Conservation (phyloP, 1,139 yeast genomes). For the Pichia sp. region DNA sequence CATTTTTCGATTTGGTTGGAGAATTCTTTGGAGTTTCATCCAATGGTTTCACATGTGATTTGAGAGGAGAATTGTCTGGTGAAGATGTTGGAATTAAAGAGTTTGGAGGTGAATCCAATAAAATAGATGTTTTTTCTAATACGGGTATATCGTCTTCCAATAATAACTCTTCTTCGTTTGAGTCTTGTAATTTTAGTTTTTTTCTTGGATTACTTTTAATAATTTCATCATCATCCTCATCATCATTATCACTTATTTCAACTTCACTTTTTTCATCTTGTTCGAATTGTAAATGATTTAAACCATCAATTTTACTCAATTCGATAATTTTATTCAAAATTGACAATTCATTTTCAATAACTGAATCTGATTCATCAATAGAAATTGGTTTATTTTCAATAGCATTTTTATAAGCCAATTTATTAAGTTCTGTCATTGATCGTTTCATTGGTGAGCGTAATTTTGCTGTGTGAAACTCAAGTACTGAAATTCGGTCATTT, state of each 20-base stretch:
- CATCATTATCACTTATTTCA: constrained; percentile 32
- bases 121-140: neutral
- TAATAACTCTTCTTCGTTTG: neutral
- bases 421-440: constrained; percentile 37
- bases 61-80: neutral
- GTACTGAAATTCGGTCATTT: constrained; percentile 5
- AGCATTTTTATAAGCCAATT: constrained; percentile 48
- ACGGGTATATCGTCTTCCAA: neutral
- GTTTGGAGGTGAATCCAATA: neutral
- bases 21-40: neutral
- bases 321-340: constrained; percentile 43
- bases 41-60: constrained; percentile 5
- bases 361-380: constrained; percentile 34
- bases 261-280: constrained; percentile 21
- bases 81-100: neutral
- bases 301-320: constrained; percentile 29
- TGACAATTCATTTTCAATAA: constrained; percentile 36
- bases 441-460: constrained; percentile 39
- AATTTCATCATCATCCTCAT: constrained; percentile 28
- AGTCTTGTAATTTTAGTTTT: neutral
- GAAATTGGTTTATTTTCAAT: constrained; percentile 27
- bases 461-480: constrained; percentile 16
- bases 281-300: constrained; percentile 20
- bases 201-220: neutral
- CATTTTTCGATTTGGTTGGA: neutral